A percentile compares a stretch with the other conserved stretches of the same genome.
These are phyloP conservation scores for Suaeda aralocaspica DNA, from an alignment of 148 eudicot genomes.

Conservation along the genomic window DNA sequence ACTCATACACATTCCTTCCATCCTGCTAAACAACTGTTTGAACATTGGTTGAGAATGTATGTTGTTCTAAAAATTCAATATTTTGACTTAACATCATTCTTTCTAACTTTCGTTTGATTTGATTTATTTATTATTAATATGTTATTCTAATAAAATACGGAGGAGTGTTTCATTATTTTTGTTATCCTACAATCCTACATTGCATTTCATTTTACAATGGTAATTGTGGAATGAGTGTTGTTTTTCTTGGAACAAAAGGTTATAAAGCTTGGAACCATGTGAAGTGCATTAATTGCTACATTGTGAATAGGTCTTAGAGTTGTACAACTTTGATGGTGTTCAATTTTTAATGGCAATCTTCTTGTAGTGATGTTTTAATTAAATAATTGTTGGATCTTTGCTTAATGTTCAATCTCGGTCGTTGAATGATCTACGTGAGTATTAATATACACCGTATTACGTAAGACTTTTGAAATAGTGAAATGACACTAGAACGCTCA, in stretches of 20 bases:
- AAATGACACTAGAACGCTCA: no score
- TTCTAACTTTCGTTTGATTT: no score
- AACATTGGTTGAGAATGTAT: no score
- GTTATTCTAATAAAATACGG: no score
- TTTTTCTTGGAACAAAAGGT: constrained; percentile 61
- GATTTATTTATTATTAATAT: no score
- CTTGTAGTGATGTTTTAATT: constrained; percentile 29
- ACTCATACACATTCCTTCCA: no score
- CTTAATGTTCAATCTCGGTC: constrained; percentile 43
- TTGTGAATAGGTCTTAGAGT: constrained; percentile 51
- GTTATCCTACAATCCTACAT: not conserved
- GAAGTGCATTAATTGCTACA: constrained; percentile 70
- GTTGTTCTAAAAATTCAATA: no score
- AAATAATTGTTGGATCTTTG: constrained; percentile 35
- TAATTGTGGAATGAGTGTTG: constrained; percentile 53
- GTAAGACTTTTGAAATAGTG: no score
- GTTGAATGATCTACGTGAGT: constrained; percentile 33
- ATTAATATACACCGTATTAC: constrained; percentile 16
- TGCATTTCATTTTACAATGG: constrained; percentile 20
- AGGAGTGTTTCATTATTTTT: not conserved
- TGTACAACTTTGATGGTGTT: constrained; percentile 31
- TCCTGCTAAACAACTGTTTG: no score
- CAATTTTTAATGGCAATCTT: constrained; percentile 7
- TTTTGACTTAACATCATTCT: no score
- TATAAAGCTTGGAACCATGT: constrained; percentile 82